Evolutionary conservation across 2,329 filamentous ascomycete genomes (phyloP).

Genomic region (Xylariaceae sp.): DNA sequence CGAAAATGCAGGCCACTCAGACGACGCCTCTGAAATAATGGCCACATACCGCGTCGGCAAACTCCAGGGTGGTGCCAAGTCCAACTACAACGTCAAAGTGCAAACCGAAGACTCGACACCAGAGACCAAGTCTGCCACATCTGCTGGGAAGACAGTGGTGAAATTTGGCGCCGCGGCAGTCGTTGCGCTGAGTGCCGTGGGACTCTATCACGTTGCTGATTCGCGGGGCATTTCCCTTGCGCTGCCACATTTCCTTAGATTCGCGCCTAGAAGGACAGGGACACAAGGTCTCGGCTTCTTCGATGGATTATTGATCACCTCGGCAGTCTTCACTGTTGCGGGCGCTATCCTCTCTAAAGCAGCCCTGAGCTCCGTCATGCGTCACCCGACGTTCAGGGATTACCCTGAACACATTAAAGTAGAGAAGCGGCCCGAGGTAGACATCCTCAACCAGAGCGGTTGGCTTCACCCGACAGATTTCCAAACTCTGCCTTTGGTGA

Average conservation of each 20-base stretch:
- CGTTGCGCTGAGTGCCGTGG: constrained; percentile 7
- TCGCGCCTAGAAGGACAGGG: background rate
- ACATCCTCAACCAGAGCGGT: constrained; percentile 39
- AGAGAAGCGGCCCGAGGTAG: constrained; percentile 33
- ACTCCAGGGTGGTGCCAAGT: constrained; percentile 29
- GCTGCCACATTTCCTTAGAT: background rate
- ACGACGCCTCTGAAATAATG: constrained; percentile 46
- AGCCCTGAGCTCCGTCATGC: constrained; percentile 32
- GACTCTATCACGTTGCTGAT: constrained; percentile 7
- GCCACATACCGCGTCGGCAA: constrained; percentile 35
- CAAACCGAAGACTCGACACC: constrained; percentile 9
- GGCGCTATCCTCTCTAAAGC: constrained; percentile 30
- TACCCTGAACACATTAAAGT: constrained; percentile 39
- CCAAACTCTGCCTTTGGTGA: constrained; percentile 41
- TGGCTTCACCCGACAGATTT: constrained; percentile 48
- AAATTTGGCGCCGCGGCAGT: constrained; percentile 7
- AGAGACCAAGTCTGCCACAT: background rate
- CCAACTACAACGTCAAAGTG: background rate
- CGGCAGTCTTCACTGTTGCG: constrained; percentile 31
- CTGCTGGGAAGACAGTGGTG: constrained; percentile 6
- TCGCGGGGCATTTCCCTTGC: constrained; percentile 4
- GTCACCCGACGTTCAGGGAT: constrained; percentile 31
- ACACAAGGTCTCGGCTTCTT: constrained; percentile 32
- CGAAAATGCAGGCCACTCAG: constrained; percentile 79
- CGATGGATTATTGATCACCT: constrained; percentile 36